These are phyloP conservation scores for Candida peoriensis DNA, from an alignment of 805 yeast species.

Conservation along the genomic window DNA sequence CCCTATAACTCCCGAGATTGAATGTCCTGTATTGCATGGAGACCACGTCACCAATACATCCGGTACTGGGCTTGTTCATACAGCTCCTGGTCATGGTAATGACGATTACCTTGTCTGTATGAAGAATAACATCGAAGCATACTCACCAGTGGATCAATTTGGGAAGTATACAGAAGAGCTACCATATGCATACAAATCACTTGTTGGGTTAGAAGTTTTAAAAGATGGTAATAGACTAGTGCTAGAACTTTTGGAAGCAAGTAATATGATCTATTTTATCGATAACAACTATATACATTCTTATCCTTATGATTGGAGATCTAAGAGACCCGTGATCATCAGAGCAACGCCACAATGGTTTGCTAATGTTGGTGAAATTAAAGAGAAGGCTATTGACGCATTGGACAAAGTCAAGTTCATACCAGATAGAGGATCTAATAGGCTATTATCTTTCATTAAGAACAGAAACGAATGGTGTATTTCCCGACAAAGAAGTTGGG, in stretches of 20 bases:
- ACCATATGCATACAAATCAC: conserved; percentile 39
- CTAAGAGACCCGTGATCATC: conserved; percentile 90
- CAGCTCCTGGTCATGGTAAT: conserved; percentile 97
- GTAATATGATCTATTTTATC: conserved; percentile 42
- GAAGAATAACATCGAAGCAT: conserved; percentile 48
- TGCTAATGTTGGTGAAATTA: conserved; percentile 75
- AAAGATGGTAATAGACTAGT: conserved; percentile 49
- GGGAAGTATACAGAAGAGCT: conserved; percentile 62
- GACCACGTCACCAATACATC: conserved; percentile 73
- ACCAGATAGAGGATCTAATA: conserved; percentile 67
- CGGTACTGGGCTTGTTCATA: conserved; percentile 96
- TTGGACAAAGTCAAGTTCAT: conserved; percentile 59
- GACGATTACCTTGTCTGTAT: conserved; percentile 82
- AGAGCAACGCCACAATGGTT: conserved; percentile 98
- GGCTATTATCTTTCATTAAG: conserved; percentile 67
- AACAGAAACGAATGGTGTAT: conserved; percentile 96
- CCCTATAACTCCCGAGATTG: conserved; percentile 39
- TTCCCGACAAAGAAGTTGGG: conserved; percentile 95
- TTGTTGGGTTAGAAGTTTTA: conserved; percentile 58
- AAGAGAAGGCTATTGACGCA: conserved; percentile 54
- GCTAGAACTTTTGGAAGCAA: conserved; percentile 35
- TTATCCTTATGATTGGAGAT: conserved; percentile 97
- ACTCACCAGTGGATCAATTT: conserved; percentile 72
- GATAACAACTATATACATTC: conserved; percentile 63
- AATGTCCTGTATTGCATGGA: conserved; percentile 67